Evolutionary conservation across 495 filamentous ascomycete genomes (phyloP).

Genomic region (Tuber brumale): DNA sequence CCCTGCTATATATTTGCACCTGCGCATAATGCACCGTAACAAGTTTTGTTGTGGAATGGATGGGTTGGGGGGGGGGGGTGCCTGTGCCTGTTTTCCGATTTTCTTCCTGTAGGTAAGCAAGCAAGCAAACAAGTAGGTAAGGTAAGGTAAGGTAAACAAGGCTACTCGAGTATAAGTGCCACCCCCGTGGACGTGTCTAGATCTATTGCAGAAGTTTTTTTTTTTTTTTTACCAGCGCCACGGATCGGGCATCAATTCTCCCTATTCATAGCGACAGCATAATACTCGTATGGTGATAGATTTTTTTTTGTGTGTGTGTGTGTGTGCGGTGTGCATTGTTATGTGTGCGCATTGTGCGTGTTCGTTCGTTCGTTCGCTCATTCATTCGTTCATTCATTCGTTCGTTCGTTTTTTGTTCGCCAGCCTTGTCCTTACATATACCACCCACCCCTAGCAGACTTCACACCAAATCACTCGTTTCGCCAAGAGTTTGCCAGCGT

Average conservation of each 20-base stretch:
- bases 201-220: background rate
- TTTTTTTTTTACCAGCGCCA: background rate
- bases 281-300: no score
- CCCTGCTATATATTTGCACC: background rate
- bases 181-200: background rate
- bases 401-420: background rate
- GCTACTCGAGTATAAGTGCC: background rate
- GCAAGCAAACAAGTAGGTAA: background rate
- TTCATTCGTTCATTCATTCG: background rate
- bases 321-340: background rate
- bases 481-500: conserved; percentile 4
- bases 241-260: background rate
- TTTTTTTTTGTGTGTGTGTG: background rate
- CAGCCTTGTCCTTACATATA: background rate
- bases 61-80: background rate
- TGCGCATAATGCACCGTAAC: background rate
- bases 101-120: background rate
- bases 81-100: background rate
- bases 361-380: background rate
- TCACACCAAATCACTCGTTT: background rate
- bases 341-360: background rate
- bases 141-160: background rate
- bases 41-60: no score
- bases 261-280: background rate
- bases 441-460: background rate